Conservation (phyloP, 1,139 yeast species). For the Candida sanyaensis region DNA sequence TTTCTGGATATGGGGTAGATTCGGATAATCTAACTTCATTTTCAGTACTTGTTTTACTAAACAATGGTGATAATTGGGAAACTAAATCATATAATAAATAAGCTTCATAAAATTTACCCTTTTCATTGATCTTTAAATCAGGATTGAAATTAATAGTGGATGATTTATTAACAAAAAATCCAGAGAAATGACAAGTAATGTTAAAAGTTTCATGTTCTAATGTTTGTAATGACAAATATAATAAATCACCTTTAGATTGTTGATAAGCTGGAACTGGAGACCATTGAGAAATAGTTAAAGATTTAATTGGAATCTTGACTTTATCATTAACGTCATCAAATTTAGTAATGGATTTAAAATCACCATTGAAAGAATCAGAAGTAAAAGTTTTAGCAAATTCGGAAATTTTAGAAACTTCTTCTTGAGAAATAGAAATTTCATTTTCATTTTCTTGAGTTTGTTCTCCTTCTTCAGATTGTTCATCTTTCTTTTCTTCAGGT, state of each 20-base stretch:
- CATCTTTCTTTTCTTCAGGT: constrained; percentile 12
- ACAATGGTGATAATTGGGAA: constrained; percentile 54
- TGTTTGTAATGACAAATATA: constrained; percentile 74
- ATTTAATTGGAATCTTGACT: constrained; percentile 47
- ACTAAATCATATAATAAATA: constrained; percentile 58
- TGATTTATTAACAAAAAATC: constrained; percentile 75
- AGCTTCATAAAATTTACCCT: constrained; percentile 34
- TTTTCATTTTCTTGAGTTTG: constrained; percentile 15
- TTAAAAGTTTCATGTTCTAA: constrained; percentile 79
- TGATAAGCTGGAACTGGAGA: constrained; percentile 78
- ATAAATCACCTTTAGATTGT: constrained; percentile 70
- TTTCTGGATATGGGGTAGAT: constrained; percentile 54
- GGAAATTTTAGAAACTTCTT: constrained; percentile 20
- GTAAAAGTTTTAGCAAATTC: constrained; percentile 17
- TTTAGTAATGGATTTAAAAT: constrained; percentile 13
- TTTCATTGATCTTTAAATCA: constrained; percentile 43
- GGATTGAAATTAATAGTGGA: constrained; percentile 75
- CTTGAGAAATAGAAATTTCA: constrained; percentile 18
- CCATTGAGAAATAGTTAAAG: constrained; percentile 77
- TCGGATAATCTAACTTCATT: constrained; percentile 44
- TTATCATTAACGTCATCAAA: constrained; percentile 24
- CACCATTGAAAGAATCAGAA: constrained; percentile 11
- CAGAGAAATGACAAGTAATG: constrained; percentile 75
- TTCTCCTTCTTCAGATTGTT: no score
- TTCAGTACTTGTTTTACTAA: constrained; percentile 39